These are phyloP conservation scores for thale cress (Arabidopsis thaliana) DNA, from an alignment of 345 rosid species.

Conservation along the genomic window DNA sequence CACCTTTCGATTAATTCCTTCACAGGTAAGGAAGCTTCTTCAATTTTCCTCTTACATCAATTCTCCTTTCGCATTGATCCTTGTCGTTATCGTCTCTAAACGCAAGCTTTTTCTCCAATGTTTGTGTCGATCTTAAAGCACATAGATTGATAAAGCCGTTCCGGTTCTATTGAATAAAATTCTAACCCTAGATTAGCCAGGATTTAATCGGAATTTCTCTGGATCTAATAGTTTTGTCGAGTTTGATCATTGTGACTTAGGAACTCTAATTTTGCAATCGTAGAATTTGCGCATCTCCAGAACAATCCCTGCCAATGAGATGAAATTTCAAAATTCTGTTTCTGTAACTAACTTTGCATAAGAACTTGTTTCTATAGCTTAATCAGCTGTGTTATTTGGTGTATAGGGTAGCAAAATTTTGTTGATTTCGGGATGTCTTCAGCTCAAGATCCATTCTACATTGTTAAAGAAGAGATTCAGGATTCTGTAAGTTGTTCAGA, in stretches of 20 bases:
- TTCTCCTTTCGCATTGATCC: not conserved
- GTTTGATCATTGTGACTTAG: constrained; percentile 14
- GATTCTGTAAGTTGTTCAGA: constrained; percentile 72
- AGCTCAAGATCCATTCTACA: constrained; percentile 97
- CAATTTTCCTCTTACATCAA: not conserved
- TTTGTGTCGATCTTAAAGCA: constrained; percentile 22
- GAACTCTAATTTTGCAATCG: not conserved
- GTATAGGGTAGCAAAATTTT: constrained; percentile 6
- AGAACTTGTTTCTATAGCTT: not conserved
- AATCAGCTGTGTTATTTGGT: not conserved
- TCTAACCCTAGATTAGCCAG: not conserved
- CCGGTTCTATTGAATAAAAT: not conserved
- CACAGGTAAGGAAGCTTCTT: constrained; percentile 8
- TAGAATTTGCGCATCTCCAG: constrained; percentile 4
- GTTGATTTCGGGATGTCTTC: constrained; percentile 66
- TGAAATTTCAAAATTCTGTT: not conserved
- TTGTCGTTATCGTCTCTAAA: constrained; percentile 3
- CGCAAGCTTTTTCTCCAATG: not conserved
- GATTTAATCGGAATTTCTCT: constrained; percentile 23
- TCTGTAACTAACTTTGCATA: constrained; percentile 11
- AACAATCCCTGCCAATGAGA: not conserved
- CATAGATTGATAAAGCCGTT: not conserved
- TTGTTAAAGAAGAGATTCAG: constrained; percentile 98
- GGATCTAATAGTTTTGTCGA: constrained; percentile 6
- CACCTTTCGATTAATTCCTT: not conserved